A percentile compares a stretch with the other conserved stretches of the same genome.
Evolutionary conservation across 1,139 yeast species (phyloP).

Genomic region (Candida anutae): DNA sequence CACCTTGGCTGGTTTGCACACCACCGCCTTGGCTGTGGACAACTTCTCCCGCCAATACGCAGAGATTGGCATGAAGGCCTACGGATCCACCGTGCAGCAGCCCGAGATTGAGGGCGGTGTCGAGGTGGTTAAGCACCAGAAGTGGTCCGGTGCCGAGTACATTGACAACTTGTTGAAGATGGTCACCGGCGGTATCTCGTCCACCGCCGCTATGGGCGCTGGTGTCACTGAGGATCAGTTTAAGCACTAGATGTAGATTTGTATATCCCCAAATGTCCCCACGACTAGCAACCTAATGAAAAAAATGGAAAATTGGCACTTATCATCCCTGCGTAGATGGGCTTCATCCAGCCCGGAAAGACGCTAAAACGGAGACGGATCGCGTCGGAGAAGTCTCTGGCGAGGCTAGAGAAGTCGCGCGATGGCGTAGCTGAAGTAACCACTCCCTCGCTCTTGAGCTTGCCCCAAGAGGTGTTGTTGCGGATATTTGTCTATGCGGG

Average conservation of each 20-base stretch:
- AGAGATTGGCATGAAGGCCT: constrained; percentile 89
- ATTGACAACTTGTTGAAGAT: constrained; percentile 84
- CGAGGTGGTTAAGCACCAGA: constrained; percentile 95
- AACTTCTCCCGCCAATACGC: constrained; percentile 75
- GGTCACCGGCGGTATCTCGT: constrained; percentile 91
- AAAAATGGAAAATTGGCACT: too few species aligned
- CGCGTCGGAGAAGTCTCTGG: too few species aligned
- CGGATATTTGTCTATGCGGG: constrained; percentile 25
- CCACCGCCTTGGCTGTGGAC: constrained; percentile 89
- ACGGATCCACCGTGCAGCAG: constrained; percentile 80
- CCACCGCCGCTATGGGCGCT: constrained; percentile 97
- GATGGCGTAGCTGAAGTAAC: too few species aligned
- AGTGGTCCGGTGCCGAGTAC: constrained; percentile 99
- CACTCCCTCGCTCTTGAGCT: constrained; percentile 10
- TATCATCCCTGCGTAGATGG: too few species aligned
- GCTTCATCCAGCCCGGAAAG: constrained; percentile 1
- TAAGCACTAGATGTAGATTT: constrained; percentile 29
- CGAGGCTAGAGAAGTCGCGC: too few species aligned
- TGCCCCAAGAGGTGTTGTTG: constrained; percentile 27
- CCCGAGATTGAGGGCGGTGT: constrained; percentile 86
- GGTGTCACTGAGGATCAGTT: constrained; percentile 98
- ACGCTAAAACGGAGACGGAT: neutral
- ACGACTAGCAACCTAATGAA: too few species aligned
- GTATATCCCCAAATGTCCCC: too few species aligned
- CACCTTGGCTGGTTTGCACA: constrained; percentile 94